phyloP scores from a whole-genome alignment of 768 basidiomycete genomes.

The Russula foetens region DNA sequence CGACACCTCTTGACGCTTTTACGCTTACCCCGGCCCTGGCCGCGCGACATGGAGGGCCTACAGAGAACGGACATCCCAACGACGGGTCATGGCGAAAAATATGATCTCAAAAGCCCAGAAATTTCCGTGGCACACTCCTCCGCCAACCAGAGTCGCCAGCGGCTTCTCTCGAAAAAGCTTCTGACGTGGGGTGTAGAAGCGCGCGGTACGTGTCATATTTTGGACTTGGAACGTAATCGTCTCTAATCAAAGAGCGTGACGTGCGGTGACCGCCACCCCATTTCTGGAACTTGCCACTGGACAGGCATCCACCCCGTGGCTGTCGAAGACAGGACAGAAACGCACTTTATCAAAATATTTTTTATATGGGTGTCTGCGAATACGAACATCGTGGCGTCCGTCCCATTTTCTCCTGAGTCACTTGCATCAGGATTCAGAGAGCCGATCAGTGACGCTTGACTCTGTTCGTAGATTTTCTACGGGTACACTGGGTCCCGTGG shows the following conservation, averaged over 20 bases:
- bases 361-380: slow-evolving; percentile 36
- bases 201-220: slow-evolving; percentile 23
- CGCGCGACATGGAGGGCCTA: no score
- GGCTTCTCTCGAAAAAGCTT: slow-evolving; percentile 19
- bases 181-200: slow-evolving; percentile 29
- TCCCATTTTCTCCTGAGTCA: background rate
- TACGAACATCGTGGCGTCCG: slow-evolving; percentile 34
- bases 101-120: no score
- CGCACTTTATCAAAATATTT: slow-evolving; percentile 34
- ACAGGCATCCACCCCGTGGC: slow-evolving; percentile 32
- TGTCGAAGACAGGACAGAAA: slow-evolving; percentile 29
- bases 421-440: no score
- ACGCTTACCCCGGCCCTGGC: no score
- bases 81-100: no score
- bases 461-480: slow-evolving; percentile 32
- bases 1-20: no score
- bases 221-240: background rate
- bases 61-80: no score
- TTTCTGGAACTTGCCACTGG: background rate
- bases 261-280: background rate
- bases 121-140: no score
- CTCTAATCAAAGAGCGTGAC: background rate
- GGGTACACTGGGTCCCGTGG: slow-evolving; percentile 38
- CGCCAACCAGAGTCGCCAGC: no score
- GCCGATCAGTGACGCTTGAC: background rate